Conservation (phyloP, 2,329 filamentous ascomycete species). For the Paradendryphiella salina region DNA sequence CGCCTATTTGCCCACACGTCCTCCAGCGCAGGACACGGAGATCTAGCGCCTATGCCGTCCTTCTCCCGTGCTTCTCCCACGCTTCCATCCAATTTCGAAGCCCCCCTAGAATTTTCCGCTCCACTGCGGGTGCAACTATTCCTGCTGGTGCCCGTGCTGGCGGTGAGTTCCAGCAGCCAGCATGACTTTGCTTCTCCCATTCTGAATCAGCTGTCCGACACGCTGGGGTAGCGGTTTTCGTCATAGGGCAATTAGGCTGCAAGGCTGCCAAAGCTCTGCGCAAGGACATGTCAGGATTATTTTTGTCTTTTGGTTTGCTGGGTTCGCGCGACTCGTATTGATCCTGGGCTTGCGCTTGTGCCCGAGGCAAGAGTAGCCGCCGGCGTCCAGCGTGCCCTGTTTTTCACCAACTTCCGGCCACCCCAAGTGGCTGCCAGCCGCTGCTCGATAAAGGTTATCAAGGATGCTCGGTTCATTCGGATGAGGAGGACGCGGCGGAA, state of each 20-base stretch:
- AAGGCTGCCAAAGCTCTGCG: constrained; percentile 19
- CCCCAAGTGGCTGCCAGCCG: constrained; percentile 18
- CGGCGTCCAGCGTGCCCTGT: constrained; percentile 15
- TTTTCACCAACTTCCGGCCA: constrained; percentile 20
- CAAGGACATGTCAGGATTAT: constrained; percentile 36
- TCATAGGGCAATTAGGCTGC: constrained; percentile 24
- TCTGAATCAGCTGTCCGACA: constrained; percentile 15
- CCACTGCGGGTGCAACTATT: constrained; percentile 16
- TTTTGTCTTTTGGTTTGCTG: constrained; percentile 35
- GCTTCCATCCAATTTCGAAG: constrained; percentile 42
- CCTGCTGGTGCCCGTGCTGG: constrained; percentile 24
- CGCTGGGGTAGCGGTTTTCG: constrained; percentile 8
- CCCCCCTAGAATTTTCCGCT: constrained; percentile 31
- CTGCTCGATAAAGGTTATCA: constrained; percentile 17
- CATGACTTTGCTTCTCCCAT: constrained; percentile 20
- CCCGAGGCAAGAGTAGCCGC: constrained; percentile 13
- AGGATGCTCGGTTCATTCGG: constrained; percentile 23
- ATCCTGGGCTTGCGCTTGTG: constrained; percentile 23
- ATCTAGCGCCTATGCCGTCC: constrained; percentile 35
- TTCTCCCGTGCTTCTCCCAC: constrained; percentile 48
- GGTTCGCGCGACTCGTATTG: constrained; percentile 37
- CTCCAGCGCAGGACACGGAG: constrained; percentile 21
- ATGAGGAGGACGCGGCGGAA: constrained; percentile 18
- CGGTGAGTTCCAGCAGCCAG: constrained; percentile 32
- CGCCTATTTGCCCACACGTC: constrained; percentile 25